Conservation (phyloP, 2,329 filamentous ascomycete species). For the Pestalotiopsis sp. region DNA sequence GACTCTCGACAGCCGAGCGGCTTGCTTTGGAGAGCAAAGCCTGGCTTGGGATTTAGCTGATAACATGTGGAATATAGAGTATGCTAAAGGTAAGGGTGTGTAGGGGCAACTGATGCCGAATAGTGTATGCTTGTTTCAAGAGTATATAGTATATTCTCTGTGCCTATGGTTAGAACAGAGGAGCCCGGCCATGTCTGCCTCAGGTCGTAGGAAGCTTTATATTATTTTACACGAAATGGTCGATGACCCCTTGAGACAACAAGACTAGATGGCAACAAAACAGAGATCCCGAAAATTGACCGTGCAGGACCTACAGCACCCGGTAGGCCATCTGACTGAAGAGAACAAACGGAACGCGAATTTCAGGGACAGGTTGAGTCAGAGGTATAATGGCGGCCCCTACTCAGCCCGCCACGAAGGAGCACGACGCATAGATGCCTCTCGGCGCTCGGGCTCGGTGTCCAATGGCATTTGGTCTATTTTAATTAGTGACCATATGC, state of each 20-base stretch:
- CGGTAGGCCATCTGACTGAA: constrained; percentile 7
- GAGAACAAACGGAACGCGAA: not conserved
- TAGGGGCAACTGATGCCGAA: not conserved
- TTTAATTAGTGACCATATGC: not conserved
- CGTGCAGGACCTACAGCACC: constrained; percentile 4
- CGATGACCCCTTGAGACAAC: not conserved
- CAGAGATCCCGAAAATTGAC: not conserved
- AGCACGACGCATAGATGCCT: not conserved
- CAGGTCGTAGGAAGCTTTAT: constrained; percentile 7
- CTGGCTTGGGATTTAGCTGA: constrained; percentile 30
- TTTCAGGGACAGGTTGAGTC: not conserved
- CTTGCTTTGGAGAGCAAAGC: constrained; percentile 33
- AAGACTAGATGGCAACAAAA: not conserved
- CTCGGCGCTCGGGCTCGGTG: not conserved
- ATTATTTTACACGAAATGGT: not conserved
- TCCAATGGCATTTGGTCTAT: constrained; percentile 1
- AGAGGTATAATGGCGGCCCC: not conserved
- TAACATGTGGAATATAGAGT: constrained; percentile 27
- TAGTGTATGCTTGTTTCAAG: not conserved
- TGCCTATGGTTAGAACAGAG: not conserved
- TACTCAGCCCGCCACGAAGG: not conserved
- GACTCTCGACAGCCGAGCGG: constrained; percentile 28
- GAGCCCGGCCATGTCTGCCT: constrained; percentile 1
- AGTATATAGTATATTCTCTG: not conserved
- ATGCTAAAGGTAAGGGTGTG: constrained; percentile 11